Percentiles rank a stretch among this genome's conserved stretches.
Conservation (phyloP, 1,284 basidiomycete genomes). For the Bjerkandera adusta region DNA sequence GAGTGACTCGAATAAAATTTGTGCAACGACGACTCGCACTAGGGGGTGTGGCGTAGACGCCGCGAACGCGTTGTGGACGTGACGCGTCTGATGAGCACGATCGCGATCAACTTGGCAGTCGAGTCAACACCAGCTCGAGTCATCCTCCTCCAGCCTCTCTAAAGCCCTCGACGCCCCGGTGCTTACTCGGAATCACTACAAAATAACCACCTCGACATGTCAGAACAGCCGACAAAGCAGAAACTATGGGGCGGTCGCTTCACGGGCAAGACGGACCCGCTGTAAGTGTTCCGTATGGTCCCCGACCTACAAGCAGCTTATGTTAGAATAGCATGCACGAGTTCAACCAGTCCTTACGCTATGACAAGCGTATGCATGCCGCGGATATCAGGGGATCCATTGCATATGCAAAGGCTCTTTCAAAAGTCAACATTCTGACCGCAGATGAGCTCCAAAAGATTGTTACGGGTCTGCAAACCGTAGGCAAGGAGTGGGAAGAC, state of each 20-base stretch:
- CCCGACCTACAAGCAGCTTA: not conserved
- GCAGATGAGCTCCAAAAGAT: slow-evolving; percentile 75
- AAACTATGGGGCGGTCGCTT: slow-evolving; percentile 91
- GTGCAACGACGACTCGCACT: too few species aligned
- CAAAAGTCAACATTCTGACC: slow-evolving; percentile 79
- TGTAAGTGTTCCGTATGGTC: slow-evolving; percentile 47
- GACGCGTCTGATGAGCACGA: too few species aligned
- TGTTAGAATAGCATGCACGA: slow-evolving; percentile 78
- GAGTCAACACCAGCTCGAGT: too few species aligned
- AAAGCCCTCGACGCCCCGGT: too few species aligned
- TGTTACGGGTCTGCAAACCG: slow-evolving; percentile 72
- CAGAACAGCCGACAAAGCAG: slow-evolving; percentile 67
- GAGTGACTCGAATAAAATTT: too few species aligned
- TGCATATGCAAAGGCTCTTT: slow-evolving; percentile 89
- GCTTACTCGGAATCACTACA: too few species aligned
- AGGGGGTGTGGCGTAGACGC: too few species aligned
- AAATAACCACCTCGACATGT: too few species aligned
- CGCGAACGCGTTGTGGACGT: not conserved
- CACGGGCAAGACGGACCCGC: slow-evolving; percentile 83
- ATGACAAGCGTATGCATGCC: slow-evolving; percentile 92
- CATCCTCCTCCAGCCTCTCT: too few species aligned
- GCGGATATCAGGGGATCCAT: slow-evolving; percentile 94
- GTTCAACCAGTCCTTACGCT: slow-evolving; percentile 93
- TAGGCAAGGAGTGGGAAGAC: slow-evolving; percentile 84
- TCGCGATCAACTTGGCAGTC: too few species aligned